Base-by-base conservation (phyloP, 2,329 filamentous ascomycete species). In the Botrytis pseudocinerea region DNA sequence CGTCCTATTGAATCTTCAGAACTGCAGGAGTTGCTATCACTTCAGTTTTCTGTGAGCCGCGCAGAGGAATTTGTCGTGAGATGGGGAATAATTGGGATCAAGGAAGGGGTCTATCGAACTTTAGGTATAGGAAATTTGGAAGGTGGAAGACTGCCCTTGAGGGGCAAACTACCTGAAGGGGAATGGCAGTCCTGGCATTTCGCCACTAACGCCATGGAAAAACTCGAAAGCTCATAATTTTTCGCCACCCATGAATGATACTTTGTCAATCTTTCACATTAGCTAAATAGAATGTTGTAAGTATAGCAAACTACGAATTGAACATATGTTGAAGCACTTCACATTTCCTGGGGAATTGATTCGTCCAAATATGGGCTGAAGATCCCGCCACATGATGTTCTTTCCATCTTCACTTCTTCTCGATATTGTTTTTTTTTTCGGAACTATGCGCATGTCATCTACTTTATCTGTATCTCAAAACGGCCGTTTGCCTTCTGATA, bases 41-140 rank as follows among this genome's bases (percentile, higher is more conserved):
- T 76, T 86, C 89, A 91, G 79, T 91, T 86, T 80, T 85, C 83
- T 69, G 86, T 91, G 68, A 90, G 87, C 76, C 83, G 85, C 22
- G 86, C 87, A 65, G 89, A 91, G 79, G 88, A 90, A 80, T 82
- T 88, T 70, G 84, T 91, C 69, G 89, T 84, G 0, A 84, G 82
- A 74, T 88, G 85, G 78, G 89, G 89, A 1, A 87, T 69, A 57
- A 25, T 69, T 32, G 89, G 89, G 7, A 89, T 91, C 78, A 90
- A 90, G 80, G 89, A 91, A 81, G 88, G 85, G 0, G 83, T 89
- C 8, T 85, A 85, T 73, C 82, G 87, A 57, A 82, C 89, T 20
- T 84, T 88, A 71, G 85, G 85, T 0, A 84, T 90, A 63, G 89
- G 89, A 1, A 87, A 87, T 60, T 79, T 83, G 71, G 86, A 89